Percentiles rank a stretch among this genome's conserved stretches.
Evolutionary conservation across 768 basidiomycete species (phyloP).

Genomic region (Mycena filopes): DNA sequence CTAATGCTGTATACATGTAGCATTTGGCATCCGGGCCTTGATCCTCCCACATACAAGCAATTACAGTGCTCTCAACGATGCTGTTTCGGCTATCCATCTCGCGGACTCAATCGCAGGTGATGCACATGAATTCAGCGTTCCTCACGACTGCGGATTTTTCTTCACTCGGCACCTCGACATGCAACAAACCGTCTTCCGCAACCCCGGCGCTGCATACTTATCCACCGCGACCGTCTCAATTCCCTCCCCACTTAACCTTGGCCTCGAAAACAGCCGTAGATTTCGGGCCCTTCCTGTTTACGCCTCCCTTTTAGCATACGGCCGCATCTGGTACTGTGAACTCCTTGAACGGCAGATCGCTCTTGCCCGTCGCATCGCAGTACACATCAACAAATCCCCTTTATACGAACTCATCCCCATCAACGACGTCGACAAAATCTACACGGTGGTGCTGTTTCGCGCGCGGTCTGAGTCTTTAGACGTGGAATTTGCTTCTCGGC

Average conservation of each 20-base stretch:
- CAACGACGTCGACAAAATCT: constrained; percentile 18
- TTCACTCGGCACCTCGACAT: constrained; percentile 20
- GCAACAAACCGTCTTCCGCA: constrained; percentile 27
- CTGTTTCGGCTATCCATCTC: constrained; percentile 14
- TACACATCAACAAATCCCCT: constrained; percentile 24
- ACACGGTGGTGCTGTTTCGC: constrained; percentile 33
- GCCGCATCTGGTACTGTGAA: constrained; percentile 25
- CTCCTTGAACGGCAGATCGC: constrained; percentile 29
- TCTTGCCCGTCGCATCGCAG: constrained; percentile 26
- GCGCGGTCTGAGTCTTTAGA: constrained; percentile 24
- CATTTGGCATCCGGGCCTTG: constrained; percentile 28
- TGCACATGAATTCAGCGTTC: constrained; percentile 30
- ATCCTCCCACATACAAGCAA: constrained; percentile 17
- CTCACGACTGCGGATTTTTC: constrained; percentile 33
- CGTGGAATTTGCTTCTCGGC: constrained; percentile 5
- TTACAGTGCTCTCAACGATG: constrained; percentile 13
- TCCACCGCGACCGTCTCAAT: constrained; percentile 11
- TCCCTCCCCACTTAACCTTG: constrained; percentile 29
- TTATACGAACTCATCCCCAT: constrained; percentile 28
- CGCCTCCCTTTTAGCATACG: constrained; percentile 26
- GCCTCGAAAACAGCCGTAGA: constrained; percentile 30
- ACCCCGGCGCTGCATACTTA: constrained; percentile 28
- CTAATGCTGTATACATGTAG: neutral
- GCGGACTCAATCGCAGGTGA: constrained; percentile 32
- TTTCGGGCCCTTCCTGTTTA: constrained; percentile 33